These are phyloP conservation scores for Chlamydomonas sp. DNA, from an alignment of 139 green algal species.

Conservation along the genomic window DNA sequence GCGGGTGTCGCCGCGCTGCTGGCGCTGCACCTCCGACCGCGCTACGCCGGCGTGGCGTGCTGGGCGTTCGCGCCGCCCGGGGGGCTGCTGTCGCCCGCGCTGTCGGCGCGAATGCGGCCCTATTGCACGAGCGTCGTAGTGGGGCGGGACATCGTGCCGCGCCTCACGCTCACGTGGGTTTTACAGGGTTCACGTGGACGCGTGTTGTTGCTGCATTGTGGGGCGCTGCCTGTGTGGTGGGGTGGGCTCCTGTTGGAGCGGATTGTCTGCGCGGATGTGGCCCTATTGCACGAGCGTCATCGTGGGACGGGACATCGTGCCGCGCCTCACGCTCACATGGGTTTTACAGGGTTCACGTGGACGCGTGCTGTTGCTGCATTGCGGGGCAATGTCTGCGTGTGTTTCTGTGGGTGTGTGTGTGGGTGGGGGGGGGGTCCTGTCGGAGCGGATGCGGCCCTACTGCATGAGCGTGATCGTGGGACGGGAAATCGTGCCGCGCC, in stretches of 20 bases:
- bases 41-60: slow-evolving; percentile 37
- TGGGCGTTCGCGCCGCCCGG: slow-evolving; percentile 60
- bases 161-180: slow-evolving; percentile 48
- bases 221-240: no score
- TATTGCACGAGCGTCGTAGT: slow-evolving; percentile 45
- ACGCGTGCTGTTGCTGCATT: no score
- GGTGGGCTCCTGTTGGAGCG: no score
- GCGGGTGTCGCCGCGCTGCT: slow-evolving; percentile 60
- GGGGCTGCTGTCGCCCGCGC: slow-evolving; percentile 21
- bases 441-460: slow-evolving; percentile 24
- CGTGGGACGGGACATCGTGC: slow-evolving; percentile 53
- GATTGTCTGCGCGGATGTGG: background rate
- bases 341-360: no score
- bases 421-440: no score
- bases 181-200: no score
- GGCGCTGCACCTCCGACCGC: slow-evolving; percentile 44
- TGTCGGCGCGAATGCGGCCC: background rate
- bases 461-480: slow-evolving; percentile 44
- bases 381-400: no score
- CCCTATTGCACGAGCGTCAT: slow-evolving; percentile 43
- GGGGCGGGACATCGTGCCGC: slow-evolving; percentile 55
- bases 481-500: slow-evolving; percentile 54
- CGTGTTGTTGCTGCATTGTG: no score
- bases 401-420: no score
- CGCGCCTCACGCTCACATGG: slow-evolving; percentile 48